Evolutionary conservation across 148 eudicot species (phyloP), one percentile per base, ranked within the genome.

Genomic region (Nyssa sinensis): DNA sequence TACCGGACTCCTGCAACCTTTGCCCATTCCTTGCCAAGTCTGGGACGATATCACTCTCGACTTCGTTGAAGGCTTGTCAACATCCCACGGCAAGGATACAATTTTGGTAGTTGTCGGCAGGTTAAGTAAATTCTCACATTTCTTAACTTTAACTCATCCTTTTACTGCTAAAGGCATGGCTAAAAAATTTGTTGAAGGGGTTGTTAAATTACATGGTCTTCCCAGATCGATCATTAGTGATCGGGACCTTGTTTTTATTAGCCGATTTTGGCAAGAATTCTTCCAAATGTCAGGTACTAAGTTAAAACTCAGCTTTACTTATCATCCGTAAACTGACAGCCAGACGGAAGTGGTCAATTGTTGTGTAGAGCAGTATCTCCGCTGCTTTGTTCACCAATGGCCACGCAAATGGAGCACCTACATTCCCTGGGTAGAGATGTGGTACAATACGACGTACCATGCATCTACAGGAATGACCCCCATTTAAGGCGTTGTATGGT

Each of bases 231-330:
- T 29, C 37, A 31, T 63, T 17, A 63, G 34, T 17, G 16, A 63
- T 24, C 37, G 67, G 5, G 67, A 63, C 29, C 67, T 16, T 4
- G 16, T 31, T 17, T 63, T 63, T 31, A 63, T 28, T 31, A 63
- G 67, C 67, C 29, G 14, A 28, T 29, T 63, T 10, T 63, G 67
- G 67, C 67, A 31, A 16, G 67, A 63, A n/a, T n/a, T n/a, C n/a
- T n/a, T n/a, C n/a, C n/a, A n/a, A n/a, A n/a, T n/a, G n/a, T n/a
- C n/a, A n/a, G n/a, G n/a, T n/a, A n/a, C n/a, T n/a, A n/a, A n/a
- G n/a, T n/a, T n/a, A n/a, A n/a, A n/a, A n/a, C n/a, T n/a, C n/a
- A n/a, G n/a, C n/a, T n/a, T n/a, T n/a, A n/a, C n/a, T n/a, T n/a
- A n/a, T n/a, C n/a, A n/a, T n/a, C n/a, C n/a, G n/a, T n/a, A n/a